Percentiles rank a stretch among this genome's conserved stretches.
phyloP scores from a whole-genome alignment of 2,329 filamentous ascomycete species.

The Elsinoe necatrix region DNA sequence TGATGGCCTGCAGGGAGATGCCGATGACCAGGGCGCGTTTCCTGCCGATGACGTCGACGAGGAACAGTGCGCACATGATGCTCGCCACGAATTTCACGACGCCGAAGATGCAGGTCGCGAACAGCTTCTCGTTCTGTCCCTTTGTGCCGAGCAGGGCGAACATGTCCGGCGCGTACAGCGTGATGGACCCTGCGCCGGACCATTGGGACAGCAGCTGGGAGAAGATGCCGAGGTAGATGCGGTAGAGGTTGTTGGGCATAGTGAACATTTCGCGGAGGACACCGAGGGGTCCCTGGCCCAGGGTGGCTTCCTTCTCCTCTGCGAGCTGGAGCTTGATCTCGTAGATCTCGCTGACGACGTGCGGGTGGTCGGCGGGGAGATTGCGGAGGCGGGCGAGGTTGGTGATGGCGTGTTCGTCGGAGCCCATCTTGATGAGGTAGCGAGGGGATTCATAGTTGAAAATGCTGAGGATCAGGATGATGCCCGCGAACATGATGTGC shows the following conservation, averaged over 20 bases:
- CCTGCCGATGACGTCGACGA: constrained; percentile 68
- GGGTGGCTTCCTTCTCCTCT: constrained; percentile 61
- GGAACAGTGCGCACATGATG: constrained; percentile 62
- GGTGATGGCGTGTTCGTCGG: constrained; percentile 53
- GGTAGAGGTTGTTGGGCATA: constrained; percentile 60
- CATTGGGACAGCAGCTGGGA: constrained; percentile 64
- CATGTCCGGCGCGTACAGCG: constrained; percentile 63
- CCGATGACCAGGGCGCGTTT: constrained; percentile 47
- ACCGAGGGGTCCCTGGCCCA: constrained; percentile 53
- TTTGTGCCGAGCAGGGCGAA: constrained; percentile 62
- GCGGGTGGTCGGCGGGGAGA: constrained; percentile 54
- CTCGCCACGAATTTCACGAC: constrained; percentile 62
- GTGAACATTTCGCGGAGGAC: constrained; percentile 60
- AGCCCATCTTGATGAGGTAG: constrained; percentile 56
- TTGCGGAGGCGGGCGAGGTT: constrained; percentile 51
- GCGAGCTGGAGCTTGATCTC: constrained; percentile 56
- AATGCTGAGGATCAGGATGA: constrained; percentile 60
- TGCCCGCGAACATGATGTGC: constrained; percentile 65
- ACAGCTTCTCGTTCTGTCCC: constrained; percentile 56
- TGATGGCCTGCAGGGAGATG: constrained; percentile 40
- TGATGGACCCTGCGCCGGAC: constrained; percentile 62
- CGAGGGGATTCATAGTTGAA: constrained; percentile 56
- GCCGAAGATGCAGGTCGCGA: constrained; percentile 66
- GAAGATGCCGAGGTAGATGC: constrained; percentile 57
- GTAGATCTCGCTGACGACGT: constrained; percentile 44